A percentile compares a stretch with the other conserved stretches of the same genome.
Conservation (phyloP, 495 filamentous ascomycete species). For the Annulohypoxylon stygium region DNA sequence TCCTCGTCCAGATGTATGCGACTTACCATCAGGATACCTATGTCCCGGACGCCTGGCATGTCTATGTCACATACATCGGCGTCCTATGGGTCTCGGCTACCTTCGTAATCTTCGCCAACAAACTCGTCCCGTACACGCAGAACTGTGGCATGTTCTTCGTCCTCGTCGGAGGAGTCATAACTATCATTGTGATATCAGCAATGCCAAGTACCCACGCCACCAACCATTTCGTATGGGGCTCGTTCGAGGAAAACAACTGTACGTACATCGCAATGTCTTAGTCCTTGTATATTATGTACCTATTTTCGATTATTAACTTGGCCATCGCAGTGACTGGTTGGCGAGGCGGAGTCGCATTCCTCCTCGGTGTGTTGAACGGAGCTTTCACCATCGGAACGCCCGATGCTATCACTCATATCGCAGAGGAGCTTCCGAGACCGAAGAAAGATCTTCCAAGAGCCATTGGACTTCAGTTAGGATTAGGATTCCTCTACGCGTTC, state of each 20-base stretch:
- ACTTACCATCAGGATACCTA: conserved; percentile 74
- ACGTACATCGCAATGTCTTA: conserved; percentile 5
- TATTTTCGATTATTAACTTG: conserved; percentile 19
- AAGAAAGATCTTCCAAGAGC: conserved; percentile 72
- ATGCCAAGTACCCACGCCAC: conserved; percentile 76
- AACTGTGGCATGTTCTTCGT: conserved; percentile 77
- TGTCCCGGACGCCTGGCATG: conserved; percentile 74
- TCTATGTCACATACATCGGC: conserved; percentile 77
- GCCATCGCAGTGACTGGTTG: conserved; percentile 68
- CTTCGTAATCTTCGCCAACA: conserved; percentile 78
- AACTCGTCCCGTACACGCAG: conserved; percentile 73
- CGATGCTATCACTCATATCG: conserved; percentile 80
- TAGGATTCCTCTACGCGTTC: conserved; percentile 76
- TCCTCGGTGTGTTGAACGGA: conserved; percentile 86
- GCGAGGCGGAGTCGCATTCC: conserved; percentile 79
- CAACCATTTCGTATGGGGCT: conserved; percentile 71
- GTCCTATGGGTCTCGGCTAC: conserved; percentile 74
- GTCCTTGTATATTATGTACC: background rate
- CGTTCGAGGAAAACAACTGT: conserved; percentile 68
- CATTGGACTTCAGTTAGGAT: conserved; percentile 68
- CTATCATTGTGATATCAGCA: conserved; percentile 78
- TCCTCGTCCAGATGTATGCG: conserved; percentile 78
- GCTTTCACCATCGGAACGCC: conserved; percentile 88
- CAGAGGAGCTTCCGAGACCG: conserved; percentile 83
- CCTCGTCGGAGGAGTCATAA: conserved; percentile 75